Conservation (phyloP, 1,284 basidiomycete species). For the Cutaneotrichosporon arboriforme region DNA sequence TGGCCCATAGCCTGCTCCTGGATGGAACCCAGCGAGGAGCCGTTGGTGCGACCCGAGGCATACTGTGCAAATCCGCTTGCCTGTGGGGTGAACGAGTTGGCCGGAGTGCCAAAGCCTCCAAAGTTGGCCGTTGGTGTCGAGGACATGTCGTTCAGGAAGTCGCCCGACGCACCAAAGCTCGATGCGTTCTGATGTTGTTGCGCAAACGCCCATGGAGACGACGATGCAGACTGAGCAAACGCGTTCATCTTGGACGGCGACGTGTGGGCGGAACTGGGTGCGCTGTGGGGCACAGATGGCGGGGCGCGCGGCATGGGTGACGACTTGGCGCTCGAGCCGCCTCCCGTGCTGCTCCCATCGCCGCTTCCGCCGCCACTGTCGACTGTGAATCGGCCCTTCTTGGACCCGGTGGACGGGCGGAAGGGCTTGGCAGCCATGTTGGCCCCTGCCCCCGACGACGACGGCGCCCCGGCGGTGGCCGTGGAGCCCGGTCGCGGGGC, state of each 20-base stretch:
- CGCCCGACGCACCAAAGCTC: constrained; percentile 1
- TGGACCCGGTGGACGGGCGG: constrained; percentile 29
- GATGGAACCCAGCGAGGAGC: background rate
- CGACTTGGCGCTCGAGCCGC: background rate
- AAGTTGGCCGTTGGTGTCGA: constrained; percentile 9
- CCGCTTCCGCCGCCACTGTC: constrained; percentile 31
- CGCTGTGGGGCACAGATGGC: background rate
- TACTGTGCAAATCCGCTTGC: constrained; percentile 15
- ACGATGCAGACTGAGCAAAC: constrained; percentile 1
- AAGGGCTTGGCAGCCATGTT: constrained; percentile 41
- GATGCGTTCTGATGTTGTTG: constrained; percentile 6
- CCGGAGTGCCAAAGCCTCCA: constrained; percentile 3
- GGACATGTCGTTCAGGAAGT: constrained; percentile 10
- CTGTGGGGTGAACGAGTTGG: constrained; percentile 12
- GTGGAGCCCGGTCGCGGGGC: constrained; percentile 25
- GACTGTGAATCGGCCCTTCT: constrained; percentile 46
- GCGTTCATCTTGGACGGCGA: constrained; percentile 24
- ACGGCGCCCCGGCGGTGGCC: background rate
- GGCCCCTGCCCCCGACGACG: constrained; percentile 2
- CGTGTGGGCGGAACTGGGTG: constrained; percentile 4
- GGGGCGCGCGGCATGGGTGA: background rate
- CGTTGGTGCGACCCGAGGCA: constrained; percentile 7
- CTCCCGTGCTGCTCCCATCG: background rate
- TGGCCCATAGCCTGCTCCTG: no score
- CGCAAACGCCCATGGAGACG: constrained; percentile 1